Conservation (phyloP, 2,329 filamentous ascomycete species). For the Harringtonia lauricola region DNA sequence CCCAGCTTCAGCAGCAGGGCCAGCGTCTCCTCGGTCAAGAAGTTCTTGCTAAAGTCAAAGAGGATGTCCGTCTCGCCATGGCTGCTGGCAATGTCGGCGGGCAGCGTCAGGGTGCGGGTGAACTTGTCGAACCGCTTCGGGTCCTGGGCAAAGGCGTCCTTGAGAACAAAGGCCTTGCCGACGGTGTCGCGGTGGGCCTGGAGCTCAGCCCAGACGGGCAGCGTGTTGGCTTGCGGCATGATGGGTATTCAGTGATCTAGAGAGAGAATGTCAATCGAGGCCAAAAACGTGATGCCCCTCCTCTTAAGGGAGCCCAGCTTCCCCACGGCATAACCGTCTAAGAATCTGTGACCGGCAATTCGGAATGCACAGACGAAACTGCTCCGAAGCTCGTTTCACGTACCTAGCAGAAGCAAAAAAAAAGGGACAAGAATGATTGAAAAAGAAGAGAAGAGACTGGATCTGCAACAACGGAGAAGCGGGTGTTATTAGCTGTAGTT, state of each 20-base stretch:
- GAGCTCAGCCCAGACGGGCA: constrained; percentile 80
- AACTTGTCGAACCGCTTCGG: constrained; percentile 83
- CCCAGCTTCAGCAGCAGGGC: constrained; percentile 80
- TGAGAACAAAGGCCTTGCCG: constrained; percentile 83
- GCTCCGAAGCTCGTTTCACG: constrained; percentile 4
- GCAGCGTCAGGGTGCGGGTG: constrained; percentile 73
- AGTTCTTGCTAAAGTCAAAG: constrained; percentile 99
- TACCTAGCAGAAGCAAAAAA: neutral
- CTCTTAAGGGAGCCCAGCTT: too few relatives aligned
- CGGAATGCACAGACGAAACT: constrained; percentile 5
- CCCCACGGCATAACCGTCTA: neutral
- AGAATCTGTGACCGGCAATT: neutral
- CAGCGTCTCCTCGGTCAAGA: constrained; percentile 86
- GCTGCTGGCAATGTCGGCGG: constrained; percentile 55
- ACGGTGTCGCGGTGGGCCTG: constrained; percentile 80
- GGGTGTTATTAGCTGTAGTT: too few relatives aligned
- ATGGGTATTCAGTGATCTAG: constrained; percentile 14
- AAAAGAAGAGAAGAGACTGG: neutral
- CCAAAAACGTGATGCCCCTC: too few relatives aligned
- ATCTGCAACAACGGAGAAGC: too few relatives aligned
- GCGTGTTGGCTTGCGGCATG: constrained; percentile 77
- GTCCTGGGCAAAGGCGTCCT: constrained; percentile 85
- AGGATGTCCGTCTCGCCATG: constrained; percentile 62
- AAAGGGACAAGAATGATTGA: neutral
- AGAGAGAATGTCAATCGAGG: neutral